Base-by-base conservation (phyloP, 2,329 filamentous ascomycete species). In the Alternaria tenuissima region DNA sequence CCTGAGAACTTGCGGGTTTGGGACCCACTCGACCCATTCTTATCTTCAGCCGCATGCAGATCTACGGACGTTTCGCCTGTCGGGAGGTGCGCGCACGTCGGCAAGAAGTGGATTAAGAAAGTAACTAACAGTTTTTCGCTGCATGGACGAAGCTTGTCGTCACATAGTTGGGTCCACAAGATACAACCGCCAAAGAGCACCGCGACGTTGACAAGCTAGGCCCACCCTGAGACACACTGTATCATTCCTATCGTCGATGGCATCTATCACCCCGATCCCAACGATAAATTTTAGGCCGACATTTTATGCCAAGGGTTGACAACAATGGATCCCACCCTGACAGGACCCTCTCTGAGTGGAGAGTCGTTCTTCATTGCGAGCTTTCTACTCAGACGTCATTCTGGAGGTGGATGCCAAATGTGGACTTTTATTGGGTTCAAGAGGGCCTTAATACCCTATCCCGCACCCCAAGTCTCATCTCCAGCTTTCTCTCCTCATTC, bases 111-210 rank as follows among this genome's bases (percentile, higher is more conserved):
- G 52, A 36, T 38, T 46, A 4, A 42, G 51, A 41, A 55, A 20
- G 32, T 43, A 20, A 9, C 36, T 20, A 26, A 34, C 48, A 39
- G 41, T 59, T 59, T 59, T 59, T 59, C 42, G 43, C 56, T 59
- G 34, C 52, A 46, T 26, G 26, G 44, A 48, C 34, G 52, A 56
- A 51, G 57, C 57, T 51, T 55, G 53, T 51, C 52, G 57, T 59
- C 57, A 56, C 44, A 59, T 56, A 59, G 44, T 51, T 51, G 57
- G 57, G 52, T 51, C 52, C 57, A 59, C 44, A 51, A 20, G 56
- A 38, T 42, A 28, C 26, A 48, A 32, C 30, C 46, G 39, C 52
- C 52, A 49, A 44, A 59, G 44, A 56, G 57, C 52, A 51, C 44
- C 44, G 7, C 14, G 32, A 46, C 28, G 16, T 18, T 43, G 55